These are phyloP conservation scores for Lichtheimia corymbifera DNA, from an alignment of 371 early-diverging fungal species.

Conservation along the genomic window DNA sequence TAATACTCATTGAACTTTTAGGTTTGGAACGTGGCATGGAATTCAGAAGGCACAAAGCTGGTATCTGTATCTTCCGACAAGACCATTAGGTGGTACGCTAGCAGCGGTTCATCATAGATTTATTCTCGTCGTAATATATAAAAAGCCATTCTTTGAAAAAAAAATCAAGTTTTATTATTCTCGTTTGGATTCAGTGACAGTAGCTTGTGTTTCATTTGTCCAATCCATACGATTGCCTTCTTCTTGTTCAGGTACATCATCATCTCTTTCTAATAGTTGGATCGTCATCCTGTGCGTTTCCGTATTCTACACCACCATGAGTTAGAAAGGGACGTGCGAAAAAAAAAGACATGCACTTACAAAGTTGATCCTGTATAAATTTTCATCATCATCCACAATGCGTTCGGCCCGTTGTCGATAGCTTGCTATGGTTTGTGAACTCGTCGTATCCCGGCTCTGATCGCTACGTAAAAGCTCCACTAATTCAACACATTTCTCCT, in stretches of 20 bases:
- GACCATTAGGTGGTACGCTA: constrained; percentile 54
- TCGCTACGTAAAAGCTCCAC: constrained; percentile 35
- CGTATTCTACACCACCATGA: constrained; percentile 43
- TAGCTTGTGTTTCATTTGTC: constrained; percentile 75
- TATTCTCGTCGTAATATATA: too few relatives aligned
- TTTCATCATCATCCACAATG: constrained; percentile 79
- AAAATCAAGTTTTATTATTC: not conserved
- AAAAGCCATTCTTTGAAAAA: too few relatives aligned
- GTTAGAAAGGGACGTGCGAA: not conserved
- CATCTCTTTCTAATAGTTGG: constrained; percentile 84
- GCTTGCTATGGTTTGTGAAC: constrained; percentile 32
- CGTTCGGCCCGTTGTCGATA: constrained; percentile 85
- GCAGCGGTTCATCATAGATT: constrained; percentile 41
- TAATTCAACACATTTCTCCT: constrained; percentile 46
- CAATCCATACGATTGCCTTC: constrained; percentile 85
- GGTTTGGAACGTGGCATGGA: constrained; percentile 83
- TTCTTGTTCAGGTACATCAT: constrained; percentile 84
- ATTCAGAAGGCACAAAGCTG: constrained; percentile 73
- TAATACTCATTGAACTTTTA: constrained; percentile 13
- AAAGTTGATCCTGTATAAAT: constrained; percentile 85
- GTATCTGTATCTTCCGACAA: constrained; percentile 78
- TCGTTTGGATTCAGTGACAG: constrained; percentile 24
- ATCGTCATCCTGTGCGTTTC: constrained; percentile 72
- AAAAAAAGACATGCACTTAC: constrained; percentile 45
- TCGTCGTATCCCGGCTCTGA: constrained; percentile 16